Evolutionary conservation across 352 stramenopile genomes (phyloP).

Genomic region (Pythium monospermum): DNA sequence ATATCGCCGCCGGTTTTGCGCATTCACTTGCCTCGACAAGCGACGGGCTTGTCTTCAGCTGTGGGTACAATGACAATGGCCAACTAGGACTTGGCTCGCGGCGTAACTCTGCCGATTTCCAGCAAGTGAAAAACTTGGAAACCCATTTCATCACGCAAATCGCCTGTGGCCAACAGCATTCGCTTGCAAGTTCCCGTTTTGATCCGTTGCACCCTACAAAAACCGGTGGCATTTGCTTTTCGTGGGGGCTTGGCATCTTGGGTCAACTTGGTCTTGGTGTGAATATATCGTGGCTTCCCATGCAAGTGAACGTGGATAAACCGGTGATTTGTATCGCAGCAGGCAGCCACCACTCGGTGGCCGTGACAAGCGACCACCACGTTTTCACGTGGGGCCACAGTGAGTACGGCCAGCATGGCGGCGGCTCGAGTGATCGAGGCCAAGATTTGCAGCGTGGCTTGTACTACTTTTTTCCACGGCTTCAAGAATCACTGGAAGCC

Average conservation of each 20-base stretch:
- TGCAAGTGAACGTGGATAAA: conserved; percentile 45
- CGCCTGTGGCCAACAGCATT: conserved; percentile 75
- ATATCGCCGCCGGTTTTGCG: conserved; percentile 62
- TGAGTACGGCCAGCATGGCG: conserved; percentile 79
- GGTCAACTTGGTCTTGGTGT: conserved; percentile 62
- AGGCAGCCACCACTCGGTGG: conserved; percentile 74
- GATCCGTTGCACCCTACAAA: conserved; percentile 16
- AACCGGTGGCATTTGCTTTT: conserved; percentile 60
- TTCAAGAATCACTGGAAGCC: conserved; percentile 46
- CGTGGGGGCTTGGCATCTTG: conserved; percentile 71
- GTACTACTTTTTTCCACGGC: conserved; percentile 66
- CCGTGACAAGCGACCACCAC: conserved; percentile 43
- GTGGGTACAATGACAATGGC: conserved; percentile 82
- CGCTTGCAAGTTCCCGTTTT: conserved; percentile 45
- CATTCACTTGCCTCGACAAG: conserved; percentile 64
- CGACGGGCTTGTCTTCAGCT: conserved; percentile 53
- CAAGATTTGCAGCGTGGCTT: conserved; percentile 69
- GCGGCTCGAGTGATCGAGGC: conserved; percentile 48
- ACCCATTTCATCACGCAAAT: conserved; percentile 53
- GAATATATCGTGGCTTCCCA: conserved; percentile 59
- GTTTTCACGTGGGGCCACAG: conserved; percentile 79
- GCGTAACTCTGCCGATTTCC: conserved; percentile 62
- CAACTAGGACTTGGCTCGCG: conserved; percentile 63
- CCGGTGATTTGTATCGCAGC: conserved; percentile 54
- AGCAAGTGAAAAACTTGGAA: conserved; percentile 40